phyloP scores from a whole-genome alignment of 2,329 filamentous ascomycete species.

The Fusarium albidum region DNA sequence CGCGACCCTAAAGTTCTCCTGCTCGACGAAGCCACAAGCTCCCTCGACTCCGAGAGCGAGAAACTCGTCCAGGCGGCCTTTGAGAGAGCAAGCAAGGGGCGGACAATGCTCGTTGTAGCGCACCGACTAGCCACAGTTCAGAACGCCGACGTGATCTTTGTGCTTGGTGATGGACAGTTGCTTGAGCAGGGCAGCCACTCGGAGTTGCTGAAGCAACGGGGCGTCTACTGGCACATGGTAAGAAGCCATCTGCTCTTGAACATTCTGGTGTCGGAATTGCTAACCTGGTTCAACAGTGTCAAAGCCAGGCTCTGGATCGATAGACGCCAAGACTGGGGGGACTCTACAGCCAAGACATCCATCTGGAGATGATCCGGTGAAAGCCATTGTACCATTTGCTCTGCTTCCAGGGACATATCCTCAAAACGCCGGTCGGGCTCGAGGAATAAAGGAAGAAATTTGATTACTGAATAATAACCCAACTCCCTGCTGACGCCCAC shows the following conservation, averaged over 20 bases:
- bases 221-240: conserved; percentile 67
- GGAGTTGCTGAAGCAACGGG: conserved; percentile 60
- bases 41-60: conserved; percentile 70
- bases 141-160: conserved; percentile 82
- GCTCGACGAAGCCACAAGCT: conserved; percentile 77
- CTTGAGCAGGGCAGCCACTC: conserved; percentile 62
- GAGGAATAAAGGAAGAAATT: conserved; percentile 5
- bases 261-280: conserved; percentile 3
- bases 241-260: conserved; percentile 35
- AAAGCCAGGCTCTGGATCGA: conserved; percentile 65
- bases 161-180: conserved; percentile 71
- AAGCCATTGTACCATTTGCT: conserved; percentile 17
- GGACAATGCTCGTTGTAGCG: conserved; percentile 78
- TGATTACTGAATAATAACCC: conserved; percentile 8
- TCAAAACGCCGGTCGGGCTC: conserved; percentile 1
- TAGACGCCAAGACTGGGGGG: conserved; percentile 37
- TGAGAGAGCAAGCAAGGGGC: conserved; percentile 66
- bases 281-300: conserved; percentile 55
- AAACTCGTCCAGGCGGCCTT: conserved; percentile 73
- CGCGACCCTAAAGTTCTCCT: conserved; percentile 72
- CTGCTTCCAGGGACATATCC: conserved; percentile 14
- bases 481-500: conserved; percentile 17
- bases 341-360: not conserved
- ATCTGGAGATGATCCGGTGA: not conserved
- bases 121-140: conserved; percentile 81